These are phyloP conservation scores for Chaetomium globosum DNA, from an alignment of 2,329 filamentous ascomycete species.

Conservation along the genomic window DNA sequence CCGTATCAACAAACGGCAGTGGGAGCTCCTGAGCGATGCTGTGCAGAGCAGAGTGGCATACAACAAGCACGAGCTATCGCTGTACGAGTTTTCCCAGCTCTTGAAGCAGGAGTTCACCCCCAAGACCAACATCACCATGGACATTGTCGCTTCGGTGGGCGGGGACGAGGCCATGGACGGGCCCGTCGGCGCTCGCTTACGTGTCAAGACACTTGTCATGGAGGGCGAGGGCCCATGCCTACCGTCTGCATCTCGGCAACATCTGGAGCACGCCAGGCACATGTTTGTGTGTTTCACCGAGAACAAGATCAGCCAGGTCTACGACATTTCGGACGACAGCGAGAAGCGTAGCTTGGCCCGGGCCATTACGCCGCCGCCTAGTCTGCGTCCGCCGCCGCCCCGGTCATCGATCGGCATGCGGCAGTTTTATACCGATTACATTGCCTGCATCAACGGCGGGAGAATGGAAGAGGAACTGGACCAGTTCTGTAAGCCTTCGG, in stretches of 20 bases:
- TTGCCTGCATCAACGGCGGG: slow-evolving; percentile 32
- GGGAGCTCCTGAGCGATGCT: slow-evolving; percentile 23
- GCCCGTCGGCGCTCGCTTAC: slow-evolving; percentile 28
- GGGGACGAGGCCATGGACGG: slow-evolving; percentile 17
- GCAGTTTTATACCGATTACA: slow-evolving; percentile 32
- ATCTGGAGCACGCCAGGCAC: slow-evolving; percentile 28
- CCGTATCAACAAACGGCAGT: slow-evolving; percentile 31
- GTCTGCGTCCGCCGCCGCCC: slow-evolving; percentile 24
- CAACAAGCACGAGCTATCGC: slow-evolving; percentile 26
- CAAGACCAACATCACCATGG: slow-evolving; percentile 20
- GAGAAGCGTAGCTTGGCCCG: slow-evolving; percentile 16
- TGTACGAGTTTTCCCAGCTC: slow-evolving; percentile 27
- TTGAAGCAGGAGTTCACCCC: slow-evolving; percentile 29
- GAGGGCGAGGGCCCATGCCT: slow-evolving; percentile 14
- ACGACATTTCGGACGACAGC: slow-evolving; percentile 23
- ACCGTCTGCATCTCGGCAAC: slow-evolving; percentile 8
- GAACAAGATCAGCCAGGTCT: slow-evolving; percentile 26
- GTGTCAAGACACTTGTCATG: slow-evolving; percentile 20
- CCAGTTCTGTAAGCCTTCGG: slow-evolving; percentile 29
- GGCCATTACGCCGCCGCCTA: slow-evolving; percentile 16
- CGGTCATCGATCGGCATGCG: slow-evolving; percentile 27
- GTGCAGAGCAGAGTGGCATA: slow-evolving; percentile 22
- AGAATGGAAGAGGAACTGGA: slow-evolving; percentile 25
- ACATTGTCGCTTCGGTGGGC: slow-evolving; percentile 24
- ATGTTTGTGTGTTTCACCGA: slow-evolving; percentile 29